Conservation (phyloP, 2,329 filamentous ascomycete genomes). For the Claviceps humidiphila region DNA sequence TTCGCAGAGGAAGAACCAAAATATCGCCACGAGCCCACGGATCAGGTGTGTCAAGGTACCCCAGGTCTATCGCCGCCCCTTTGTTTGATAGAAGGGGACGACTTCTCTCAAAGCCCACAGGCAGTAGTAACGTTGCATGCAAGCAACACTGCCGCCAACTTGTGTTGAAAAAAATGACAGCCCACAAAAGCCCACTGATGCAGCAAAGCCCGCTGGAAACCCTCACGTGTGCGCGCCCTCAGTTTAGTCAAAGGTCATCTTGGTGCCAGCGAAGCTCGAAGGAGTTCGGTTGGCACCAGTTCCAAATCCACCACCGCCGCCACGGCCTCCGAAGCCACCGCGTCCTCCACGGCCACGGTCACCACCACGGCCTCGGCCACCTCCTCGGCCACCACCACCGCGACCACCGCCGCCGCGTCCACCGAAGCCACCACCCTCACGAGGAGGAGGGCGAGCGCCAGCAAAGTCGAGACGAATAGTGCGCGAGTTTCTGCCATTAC, state of each 20-base stretch:
- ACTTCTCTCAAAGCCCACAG: slow-evolving; percentile 43
- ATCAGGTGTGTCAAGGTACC: slow-evolving; percentile 34
- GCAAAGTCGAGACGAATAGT: slow-evolving; percentile 74
- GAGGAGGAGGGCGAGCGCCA: slow-evolving; percentile 48
- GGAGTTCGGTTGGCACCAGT: slow-evolving; percentile 32
- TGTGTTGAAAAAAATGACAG: slow-evolving; percentile 35
- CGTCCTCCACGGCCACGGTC: slow-evolving; percentile 33
- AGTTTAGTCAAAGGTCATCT: slow-evolving; percentile 53
- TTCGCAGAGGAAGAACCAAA: slow-evolving; percentile 4
- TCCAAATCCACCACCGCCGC: slow-evolving; percentile 38
- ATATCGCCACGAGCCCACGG: slow-evolving; percentile 24
- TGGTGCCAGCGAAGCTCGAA: slow-evolving; percentile 51
- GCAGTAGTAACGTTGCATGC: slow-evolving; percentile 3
- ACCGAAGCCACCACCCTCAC: slow-evolving; percentile 39
- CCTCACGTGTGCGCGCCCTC: slow-evolving; percentile 23
- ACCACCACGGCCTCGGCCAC: slow-evolving; percentile 18
- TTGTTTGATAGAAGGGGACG: slow-evolving; percentile 27
- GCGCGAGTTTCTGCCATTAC: slow-evolving; percentile 55
- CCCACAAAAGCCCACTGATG: slow-evolving; percentile 36
- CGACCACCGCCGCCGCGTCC: slow-evolving; percentile 40
- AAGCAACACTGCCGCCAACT: slow-evolving; percentile 18
- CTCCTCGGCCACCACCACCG: slow-evolving; percentile 30
- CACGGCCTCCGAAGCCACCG: slow-evolving; percentile 27
- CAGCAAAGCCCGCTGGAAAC: slow-evolving; percentile 28
- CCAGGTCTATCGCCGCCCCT: slow-evolving; percentile 40